Base-by-base conservation (phyloP, 306 rosid genomes). In the Crotalaria pallida region DNA sequence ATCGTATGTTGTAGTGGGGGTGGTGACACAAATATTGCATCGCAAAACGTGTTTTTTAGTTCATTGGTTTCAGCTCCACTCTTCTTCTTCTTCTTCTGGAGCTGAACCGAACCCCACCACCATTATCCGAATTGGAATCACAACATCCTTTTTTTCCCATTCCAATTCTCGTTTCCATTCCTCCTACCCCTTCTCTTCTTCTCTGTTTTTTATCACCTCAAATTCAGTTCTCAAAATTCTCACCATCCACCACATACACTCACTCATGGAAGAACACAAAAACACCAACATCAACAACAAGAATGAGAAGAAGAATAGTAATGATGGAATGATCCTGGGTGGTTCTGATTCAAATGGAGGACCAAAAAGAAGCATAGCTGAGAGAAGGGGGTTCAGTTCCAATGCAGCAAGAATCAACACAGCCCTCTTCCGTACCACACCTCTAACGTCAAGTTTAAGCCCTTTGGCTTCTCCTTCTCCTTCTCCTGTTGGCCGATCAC, bases 371-470 rank as follows among this genome's bases (percentile, higher is more conserved):
- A 82, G 89, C 84, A 74, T 87, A 16, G 92, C 90, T 0, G 86
- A 89, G 72, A 85, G 92, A 63, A 82, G 91, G 73, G 92, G 98
- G 47, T 84, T 85, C 76, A 82, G 80, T 76, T 84, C 80, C 2
- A 53, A 64, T 73, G 29, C 82, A 60, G 74, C 66, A 16, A 79
- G 77, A 71, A 86, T 88, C 78, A 90, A 80, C 69, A 72, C 86
- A 26, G 61, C 83, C 0, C 53, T 80, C 51, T 80, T 79, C 23
- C 75, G 77, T 2, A 72, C 80, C 26, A 6, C 21, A 15, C 29
- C 19, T 19, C 7, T 15, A 13, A 21, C 68, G 7, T 7, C 31
- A 53, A 23, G 3, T 21, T 13, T 74, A 6, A 81, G 67, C 45
- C 78, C 89, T 19, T 66, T 67, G 40, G 23, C 65, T 36, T 77